Conservation (phyloP, 371 early-diverging fungal species). For the Mucor indicus region DNA sequence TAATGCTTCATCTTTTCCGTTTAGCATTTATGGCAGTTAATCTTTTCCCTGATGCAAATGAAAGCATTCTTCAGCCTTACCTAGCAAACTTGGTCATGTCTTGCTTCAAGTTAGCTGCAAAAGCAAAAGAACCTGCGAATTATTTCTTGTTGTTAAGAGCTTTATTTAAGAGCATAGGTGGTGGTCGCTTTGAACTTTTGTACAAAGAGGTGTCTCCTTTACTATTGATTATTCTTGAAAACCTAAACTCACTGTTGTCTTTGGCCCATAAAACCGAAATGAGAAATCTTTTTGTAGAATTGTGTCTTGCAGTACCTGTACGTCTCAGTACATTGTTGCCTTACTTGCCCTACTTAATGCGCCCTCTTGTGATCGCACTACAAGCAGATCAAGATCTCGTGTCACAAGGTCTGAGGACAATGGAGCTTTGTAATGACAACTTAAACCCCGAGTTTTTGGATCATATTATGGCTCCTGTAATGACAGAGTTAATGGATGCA, state of each 20-base stretch:
- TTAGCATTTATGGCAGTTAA: slow-evolving; percentile 93
- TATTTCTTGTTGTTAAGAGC: slow-evolving; percentile 90
- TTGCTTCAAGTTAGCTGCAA: slow-evolving; percentile 81
- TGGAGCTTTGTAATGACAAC: slow-evolving; percentile 98
- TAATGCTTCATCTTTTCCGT: slow-evolving; percentile 90
- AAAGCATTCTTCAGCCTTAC: slow-evolving; percentile 87
- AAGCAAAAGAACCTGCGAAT: slow-evolving; percentile 83
- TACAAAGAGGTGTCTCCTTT: slow-evolving; percentile 92
- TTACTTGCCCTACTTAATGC: slow-evolving; percentile 92
- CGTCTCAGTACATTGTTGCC: slow-evolving; percentile 94
- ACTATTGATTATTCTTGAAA: slow-evolving; percentile 86
- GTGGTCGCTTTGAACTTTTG: slow-evolving; percentile 60
- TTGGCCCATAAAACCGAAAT: slow-evolving; percentile 80
- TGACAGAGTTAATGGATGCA: slow-evolving; percentile 89
- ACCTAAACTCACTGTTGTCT: slow-evolving; percentile 80
- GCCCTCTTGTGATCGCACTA: slow-evolving; percentile 92
- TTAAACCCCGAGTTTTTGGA: slow-evolving; percentile 96
- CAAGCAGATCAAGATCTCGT: slow-evolving; percentile 91
- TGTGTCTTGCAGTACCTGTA: slow-evolving; percentile 96
- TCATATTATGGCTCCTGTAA: slow-evolving; percentile 92
- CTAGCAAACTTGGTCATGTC: slow-evolving; percentile 85
- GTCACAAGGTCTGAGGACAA: slow-evolving; percentile 91
- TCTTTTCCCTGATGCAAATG: slow-evolving; percentile 90
- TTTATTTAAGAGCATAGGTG: slow-evolving; percentile 85
- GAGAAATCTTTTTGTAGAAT: slow-evolving; percentile 84